These are phyloP conservation scores for Ogataea sp. DNA, from an alignment of 805 yeast genomes.

Conservation along the genomic window DNA sequence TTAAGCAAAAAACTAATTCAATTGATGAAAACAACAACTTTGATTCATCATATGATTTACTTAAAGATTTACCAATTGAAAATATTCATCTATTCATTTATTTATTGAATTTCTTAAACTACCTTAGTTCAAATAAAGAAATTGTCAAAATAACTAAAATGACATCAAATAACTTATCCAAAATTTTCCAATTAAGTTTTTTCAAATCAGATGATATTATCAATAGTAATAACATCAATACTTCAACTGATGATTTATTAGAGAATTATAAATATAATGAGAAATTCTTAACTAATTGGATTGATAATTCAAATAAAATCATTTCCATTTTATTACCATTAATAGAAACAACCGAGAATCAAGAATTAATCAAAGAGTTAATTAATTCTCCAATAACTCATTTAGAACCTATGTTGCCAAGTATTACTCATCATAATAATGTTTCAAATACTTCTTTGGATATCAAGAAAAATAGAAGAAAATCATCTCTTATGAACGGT, in stretches of 20 bases:
- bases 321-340: slow-evolving; percentile 7
- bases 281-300: slow-evolving; percentile 19
- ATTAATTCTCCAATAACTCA: too few relatives aligned
- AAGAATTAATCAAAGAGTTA: too few relatives aligned
- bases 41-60: slow-evolving; percentile 10
- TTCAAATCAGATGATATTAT: slow-evolving; percentile 24
- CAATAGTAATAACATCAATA: background rate
- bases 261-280: slow-evolving; percentile 22
- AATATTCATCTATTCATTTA: slow-evolving; percentile 24
- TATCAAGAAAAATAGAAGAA: slow-evolving; percentile 15
- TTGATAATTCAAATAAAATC: slow-evolving; percentile 10
- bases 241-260: slow-evolving; percentile 18
- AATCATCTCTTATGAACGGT: slow-evolving; percentile 15
- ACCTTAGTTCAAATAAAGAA: slow-evolving; percentile 12
- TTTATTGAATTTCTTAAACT: slow-evolving; percentile 18
- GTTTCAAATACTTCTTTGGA: slow-evolving; percentile 6
- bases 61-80: slow-evolving; percentile 18
- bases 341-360: slow-evolving; percentile 2
- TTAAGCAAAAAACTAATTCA: slow-evolving; percentile 4
- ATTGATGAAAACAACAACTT: background rate
- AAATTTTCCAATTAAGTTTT: slow-evolving; percentile 29
- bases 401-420: too few relatives aligned
- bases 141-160: slow-evolving; percentile 25
- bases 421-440: slow-evolving; percentile 2
- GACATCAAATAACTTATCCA: slow-evolving; percentile 28